Conservation (phyloP, 306 rosid genomes). For the Abrus precatorius region DNA sequence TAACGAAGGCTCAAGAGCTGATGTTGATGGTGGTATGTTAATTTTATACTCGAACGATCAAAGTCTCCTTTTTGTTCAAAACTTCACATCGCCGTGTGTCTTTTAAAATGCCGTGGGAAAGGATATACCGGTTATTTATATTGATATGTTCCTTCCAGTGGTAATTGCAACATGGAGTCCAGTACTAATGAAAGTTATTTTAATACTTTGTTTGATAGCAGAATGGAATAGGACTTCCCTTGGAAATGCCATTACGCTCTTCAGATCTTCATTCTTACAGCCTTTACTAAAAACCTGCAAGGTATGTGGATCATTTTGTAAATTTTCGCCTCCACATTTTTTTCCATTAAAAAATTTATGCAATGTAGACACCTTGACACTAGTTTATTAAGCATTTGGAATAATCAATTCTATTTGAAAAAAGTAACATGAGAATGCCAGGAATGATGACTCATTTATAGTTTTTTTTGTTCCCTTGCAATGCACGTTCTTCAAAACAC, state of each 20-base stretch:
- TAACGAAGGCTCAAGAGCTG: conserved; percentile 60
- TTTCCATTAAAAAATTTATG: not conserved
- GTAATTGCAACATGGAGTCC: conserved; percentile 38
- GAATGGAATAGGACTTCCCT: conserved; percentile 68
- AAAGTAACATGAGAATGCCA: not conserved
- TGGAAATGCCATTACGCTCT: conserved; percentile 69
- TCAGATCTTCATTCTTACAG: conserved; percentile 78
- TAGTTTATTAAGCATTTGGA: conserved; percentile 2
- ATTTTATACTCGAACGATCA: not conserved
- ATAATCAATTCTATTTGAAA: not conserved
- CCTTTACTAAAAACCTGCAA: conserved; percentile 80
- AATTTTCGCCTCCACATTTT: conserved; percentile 22
- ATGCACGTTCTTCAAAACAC: not conserved
- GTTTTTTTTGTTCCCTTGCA: not conserved
- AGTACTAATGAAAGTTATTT: conserved; percentile 16
- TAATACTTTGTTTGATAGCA: conserved; percentile 47
- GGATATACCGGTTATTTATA: not conserved
- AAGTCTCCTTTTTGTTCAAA: not conserved
- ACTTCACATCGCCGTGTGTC: not conserved
- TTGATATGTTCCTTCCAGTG: conserved; percentile 16
- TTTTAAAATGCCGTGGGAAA: not conserved
- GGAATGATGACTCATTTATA: not conserved
- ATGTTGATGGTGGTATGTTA: conserved; percentile 69
- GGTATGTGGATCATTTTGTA: conserved; percentile 53
- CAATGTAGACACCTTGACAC: not conserved